Evolutionary conservation across 345 rosid species (phyloP).

Genomic region (Pistacia atlantica): DNA sequence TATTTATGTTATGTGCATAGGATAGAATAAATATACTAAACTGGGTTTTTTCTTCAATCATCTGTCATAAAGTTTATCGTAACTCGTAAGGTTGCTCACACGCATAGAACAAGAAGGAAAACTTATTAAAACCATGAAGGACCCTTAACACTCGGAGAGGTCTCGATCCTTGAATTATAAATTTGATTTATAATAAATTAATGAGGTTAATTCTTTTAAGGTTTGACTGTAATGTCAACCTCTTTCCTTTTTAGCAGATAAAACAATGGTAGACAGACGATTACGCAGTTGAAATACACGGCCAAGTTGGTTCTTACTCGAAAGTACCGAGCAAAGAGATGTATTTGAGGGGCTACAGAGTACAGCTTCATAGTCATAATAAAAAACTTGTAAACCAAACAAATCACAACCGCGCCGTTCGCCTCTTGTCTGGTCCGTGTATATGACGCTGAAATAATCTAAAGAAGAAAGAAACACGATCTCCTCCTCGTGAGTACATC

Average conservation of each 20-base stretch:
- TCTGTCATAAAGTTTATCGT: too few relatives aligned
- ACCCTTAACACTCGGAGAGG: too few relatives aligned
- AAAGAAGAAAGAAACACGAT: background rate
- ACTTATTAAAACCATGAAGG: too few relatives aligned
- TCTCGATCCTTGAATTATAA: too few relatives aligned
- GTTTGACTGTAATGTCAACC: background rate
- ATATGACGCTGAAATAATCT: background rate
- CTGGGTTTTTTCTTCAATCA: background rate
- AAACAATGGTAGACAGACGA: background rate
- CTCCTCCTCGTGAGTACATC: background rate
- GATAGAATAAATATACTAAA: background rate
- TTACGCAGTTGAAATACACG: background rate
- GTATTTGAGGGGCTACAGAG: background rate
- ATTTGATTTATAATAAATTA: too few relatives aligned
- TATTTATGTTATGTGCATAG: too few relatives aligned
- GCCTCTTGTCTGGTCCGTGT: slow-evolving; percentile 22
- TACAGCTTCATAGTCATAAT: background rate
- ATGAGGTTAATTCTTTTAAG: too few relatives aligned
- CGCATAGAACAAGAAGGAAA: too few relatives aligned
- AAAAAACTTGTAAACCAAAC: background rate
- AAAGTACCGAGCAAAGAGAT: background rate
- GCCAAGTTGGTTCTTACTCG: background rate
- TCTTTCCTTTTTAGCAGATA: too few relatives aligned
- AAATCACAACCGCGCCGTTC: slow-evolving; percentile 25
- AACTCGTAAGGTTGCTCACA: too few relatives aligned